A percentile compares a stretch with the other conserved stretches of the same genome.
Evolutionary conservation across 495 filamentous ascomycete species (phyloP).

Genomic region (Aspergillus steynii): DNA sequence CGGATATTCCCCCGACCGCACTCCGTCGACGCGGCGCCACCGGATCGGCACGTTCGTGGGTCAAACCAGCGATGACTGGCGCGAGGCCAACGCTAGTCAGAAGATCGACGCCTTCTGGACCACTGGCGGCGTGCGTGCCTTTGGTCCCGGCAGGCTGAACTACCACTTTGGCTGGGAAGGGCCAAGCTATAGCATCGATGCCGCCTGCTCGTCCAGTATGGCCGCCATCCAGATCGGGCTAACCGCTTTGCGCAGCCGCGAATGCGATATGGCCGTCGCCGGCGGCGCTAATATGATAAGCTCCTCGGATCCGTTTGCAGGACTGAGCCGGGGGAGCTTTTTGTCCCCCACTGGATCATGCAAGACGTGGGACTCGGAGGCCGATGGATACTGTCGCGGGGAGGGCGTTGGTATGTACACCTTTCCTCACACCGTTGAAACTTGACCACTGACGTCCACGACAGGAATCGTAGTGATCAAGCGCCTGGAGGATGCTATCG

Average conservation of each 20-base stretch:
- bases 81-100: slow-evolving; percentile 27
- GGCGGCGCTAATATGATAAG: slow-evolving; percentile 68
- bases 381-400: too few species aligned
- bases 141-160: slow-evolving; percentile 48
- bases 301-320: slow-evolving; percentile 66
- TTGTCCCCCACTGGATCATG: slow-evolving; percentile 65
- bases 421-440: too few species aligned
- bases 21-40: slow-evolving; percentile 17
- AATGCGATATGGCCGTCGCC: slow-evolving; percentile 71
- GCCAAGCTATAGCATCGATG: slow-evolving; percentile 72
- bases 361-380: slow-evolving; percentile 57
- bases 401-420: too few species aligned
- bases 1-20: slow-evolving; percentile 27
- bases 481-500: too few species aligned
- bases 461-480: too few species aligned
- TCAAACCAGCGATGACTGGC: slow-evolving; percentile 32
- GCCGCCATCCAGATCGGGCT: slow-evolving; percentile 57
- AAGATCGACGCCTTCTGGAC: slow-evolving; percentile 28
- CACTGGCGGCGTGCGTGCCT: slow-evolving; percentile 29
- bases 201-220: slow-evolving; percentile 68
- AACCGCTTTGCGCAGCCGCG: slow-evolving; percentile 61
- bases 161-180: slow-evolving; percentile 73
- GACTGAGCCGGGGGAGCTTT: slow-evolving; percentile 52
- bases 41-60: slow-evolving; percentile 40
- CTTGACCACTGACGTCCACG: too few species aligned